These are phyloP conservation scores for Fragaria iinumae DNA, from an alignment of 306 rosid species.

Conservation along the genomic window DNA sequence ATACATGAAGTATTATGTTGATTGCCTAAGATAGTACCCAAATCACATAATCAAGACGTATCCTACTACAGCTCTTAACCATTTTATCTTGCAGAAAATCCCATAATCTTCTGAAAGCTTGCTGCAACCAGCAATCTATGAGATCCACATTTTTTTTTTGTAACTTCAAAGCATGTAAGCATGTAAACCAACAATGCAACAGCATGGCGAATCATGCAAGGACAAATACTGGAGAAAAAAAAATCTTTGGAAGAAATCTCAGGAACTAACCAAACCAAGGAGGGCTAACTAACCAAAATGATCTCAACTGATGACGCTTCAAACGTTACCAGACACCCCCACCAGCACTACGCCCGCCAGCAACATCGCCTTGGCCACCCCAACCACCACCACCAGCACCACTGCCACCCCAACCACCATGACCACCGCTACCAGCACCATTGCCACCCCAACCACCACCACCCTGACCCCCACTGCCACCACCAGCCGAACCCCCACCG, in stretches of 20 bases:
- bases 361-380: no score
- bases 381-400: not conserved
- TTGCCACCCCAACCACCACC: not conserved
- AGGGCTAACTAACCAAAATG: not conserved
- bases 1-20: not conserved
- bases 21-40: not conserved
- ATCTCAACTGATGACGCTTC: not conserved
- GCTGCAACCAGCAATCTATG: not conserved
- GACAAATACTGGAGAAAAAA: not conserved
- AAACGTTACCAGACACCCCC: slow-evolving; percentile 10
- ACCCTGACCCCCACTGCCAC: not conserved
- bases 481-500: not conserved
- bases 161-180: not conserved
- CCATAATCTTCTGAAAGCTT: not conserved
- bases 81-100: not conserved
- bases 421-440: not conserved
- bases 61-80: not conserved
- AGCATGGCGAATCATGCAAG: not conserved
- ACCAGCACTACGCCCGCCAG: not conserved
- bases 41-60: not conserved
- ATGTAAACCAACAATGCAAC: not conserved
- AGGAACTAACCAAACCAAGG: not conserved
- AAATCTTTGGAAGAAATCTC: not conserved
- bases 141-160: not conserved
- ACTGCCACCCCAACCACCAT: not conserved